Evolutionary conservation across 225 moss, liverwort and hornwort genomes (phyloP).

Genomic region (Takakia lepidozioides): DNA sequence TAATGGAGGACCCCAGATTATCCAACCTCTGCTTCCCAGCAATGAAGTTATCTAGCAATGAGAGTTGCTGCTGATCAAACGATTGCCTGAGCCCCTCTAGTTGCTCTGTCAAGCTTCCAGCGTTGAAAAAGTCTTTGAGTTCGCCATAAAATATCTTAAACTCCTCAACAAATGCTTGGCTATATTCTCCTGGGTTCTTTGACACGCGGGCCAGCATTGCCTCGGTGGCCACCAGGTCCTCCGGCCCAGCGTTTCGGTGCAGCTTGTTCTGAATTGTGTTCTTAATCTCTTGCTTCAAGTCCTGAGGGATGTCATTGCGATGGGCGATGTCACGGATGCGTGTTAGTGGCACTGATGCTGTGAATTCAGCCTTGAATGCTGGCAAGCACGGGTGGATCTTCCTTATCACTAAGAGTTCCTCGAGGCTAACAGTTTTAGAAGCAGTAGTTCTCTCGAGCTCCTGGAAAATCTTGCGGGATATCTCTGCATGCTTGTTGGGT

Average conservation of each 20-base stretch:
- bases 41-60: conserved; percentile 56
- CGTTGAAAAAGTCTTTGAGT: conserved; percentile 95
- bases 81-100: conserved; percentile 67
- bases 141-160: conserved; percentile 73
- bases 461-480: conserved; percentile 75
- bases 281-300: conserved; percentile 92
- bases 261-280: conserved; percentile 96
- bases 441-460: conserved; percentile 69
- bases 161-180: conserved; percentile 70
- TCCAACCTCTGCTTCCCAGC: conserved; percentile 61
- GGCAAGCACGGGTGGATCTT: conserved; percentile 93
- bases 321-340: conserved; percentile 95
- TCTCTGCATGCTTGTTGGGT: conserved; percentile 93
- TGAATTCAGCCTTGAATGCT: conserved; percentile 95
- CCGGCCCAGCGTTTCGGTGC: conserved; percentile 92
- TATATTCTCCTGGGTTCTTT: conserved; percentile 65
- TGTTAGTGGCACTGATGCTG: conserved; percentile 84
- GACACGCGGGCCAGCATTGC: conserved; percentile 70
- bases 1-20: conserved; percentile 10
- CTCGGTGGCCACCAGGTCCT: conserved; percentile 91
- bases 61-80: conserved; percentile 43
- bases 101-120: conserved; percentile 88
- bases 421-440: conserved; percentile 32
- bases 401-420: conserved; percentile 72
- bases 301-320: conserved; percentile 88